Evolutionary conservation across 768 basidiomycete genomes (phyloP), one percentile per base, ranked within the genome.

Genomic region (Coprinellus micaceus): DNA sequence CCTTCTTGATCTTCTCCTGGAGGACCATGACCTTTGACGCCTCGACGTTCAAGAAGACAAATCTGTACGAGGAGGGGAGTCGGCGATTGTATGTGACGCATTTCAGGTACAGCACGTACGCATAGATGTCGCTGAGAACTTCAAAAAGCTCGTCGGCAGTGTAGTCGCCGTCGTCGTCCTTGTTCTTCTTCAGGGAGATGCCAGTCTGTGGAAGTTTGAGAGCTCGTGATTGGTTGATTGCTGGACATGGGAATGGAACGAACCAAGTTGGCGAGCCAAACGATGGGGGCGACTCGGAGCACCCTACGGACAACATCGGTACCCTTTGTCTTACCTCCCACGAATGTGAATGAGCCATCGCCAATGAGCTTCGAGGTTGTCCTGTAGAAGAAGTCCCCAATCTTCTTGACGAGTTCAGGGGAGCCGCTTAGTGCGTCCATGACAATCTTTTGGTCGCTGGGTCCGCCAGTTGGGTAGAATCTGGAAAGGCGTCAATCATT

Each of bases 221-320:
- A 45, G 39, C 30, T 58, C 45, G 29, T 53, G 43, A 12, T 17
- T 44, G 40, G 33, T 24, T 22, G 2, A 37, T 37, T 9, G 9
- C 17, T 21, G n/a, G 45, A 44, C n/a, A 39, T 6, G 33, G 24
- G 1, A 43, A 30, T 5, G 28, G 12, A 13, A 74, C 85, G 46
- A 58, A 91, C 91, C 30, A 93, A 71, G 45, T 90, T 84, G 3
- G 88, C 84, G 25, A 77, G 82, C 88, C 90, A 94, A 58, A 81
- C 70, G 24, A 90, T 69, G 11, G 91, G 85, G 1, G 87, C 77
- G 33, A 74, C 63, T 64, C 81, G 85, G 57, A 91, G 63, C 7
- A 92, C 87, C 60, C 88, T 82, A 15, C 78, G 77, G 12, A 87
- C 84, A 47, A 93, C 70, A 63, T 94, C 87, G 17, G 91, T 77